Percentiles rank a stretch among this genome's conserved stretches.
Conservation (phyloP, 805 yeast genomes). For the Phaffomyces opuntiae region DNA sequence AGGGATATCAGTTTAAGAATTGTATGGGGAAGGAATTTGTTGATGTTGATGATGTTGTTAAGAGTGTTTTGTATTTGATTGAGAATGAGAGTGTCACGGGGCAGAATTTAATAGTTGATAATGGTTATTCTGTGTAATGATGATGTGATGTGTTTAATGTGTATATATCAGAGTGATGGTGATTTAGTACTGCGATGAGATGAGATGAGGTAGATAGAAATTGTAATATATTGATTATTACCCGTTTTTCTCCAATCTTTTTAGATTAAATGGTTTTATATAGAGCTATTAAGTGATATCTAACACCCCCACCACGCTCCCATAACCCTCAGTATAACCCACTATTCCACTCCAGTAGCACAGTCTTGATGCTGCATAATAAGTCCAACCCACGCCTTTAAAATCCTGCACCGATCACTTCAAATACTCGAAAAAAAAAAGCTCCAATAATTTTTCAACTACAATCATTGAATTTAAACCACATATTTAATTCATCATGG, state of each 20-base stretch:
- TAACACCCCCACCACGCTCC: too few species aligned
- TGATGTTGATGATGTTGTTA: conserved; percentile 18
- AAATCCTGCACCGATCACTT: not conserved
- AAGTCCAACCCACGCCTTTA: not conserved
- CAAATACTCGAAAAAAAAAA: not conserved
- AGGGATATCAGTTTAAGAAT: conserved; percentile 14
- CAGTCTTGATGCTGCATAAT: not conserved
- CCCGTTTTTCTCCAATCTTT: too few species aligned
- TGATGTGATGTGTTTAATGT: too few species aligned
- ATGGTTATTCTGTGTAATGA: conserved; percentile 19
- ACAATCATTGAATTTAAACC: not conserved
- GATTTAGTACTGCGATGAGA: not conserved
- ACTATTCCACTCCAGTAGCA: too few species aligned
- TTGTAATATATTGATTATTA: too few species aligned
- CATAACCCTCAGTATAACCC: too few species aligned
- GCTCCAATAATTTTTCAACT: not conserved
- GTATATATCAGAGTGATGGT: too few species aligned
- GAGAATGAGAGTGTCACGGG: conserved; percentile 24
- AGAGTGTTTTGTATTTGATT: conserved; percentile 17
- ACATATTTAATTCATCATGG: not conserved
- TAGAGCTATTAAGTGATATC: too few species aligned
- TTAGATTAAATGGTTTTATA: too few species aligned
- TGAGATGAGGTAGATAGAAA: not conserved
- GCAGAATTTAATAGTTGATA: conserved; percentile 24
- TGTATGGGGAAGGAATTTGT: conserved; percentile 14